A percentile compares a stretch with the other conserved stretches of the same genome.
phyloP scores from a whole-genome alignment of 768 basidiomycete genomes.

The Auriculariales sp. region DNA sequence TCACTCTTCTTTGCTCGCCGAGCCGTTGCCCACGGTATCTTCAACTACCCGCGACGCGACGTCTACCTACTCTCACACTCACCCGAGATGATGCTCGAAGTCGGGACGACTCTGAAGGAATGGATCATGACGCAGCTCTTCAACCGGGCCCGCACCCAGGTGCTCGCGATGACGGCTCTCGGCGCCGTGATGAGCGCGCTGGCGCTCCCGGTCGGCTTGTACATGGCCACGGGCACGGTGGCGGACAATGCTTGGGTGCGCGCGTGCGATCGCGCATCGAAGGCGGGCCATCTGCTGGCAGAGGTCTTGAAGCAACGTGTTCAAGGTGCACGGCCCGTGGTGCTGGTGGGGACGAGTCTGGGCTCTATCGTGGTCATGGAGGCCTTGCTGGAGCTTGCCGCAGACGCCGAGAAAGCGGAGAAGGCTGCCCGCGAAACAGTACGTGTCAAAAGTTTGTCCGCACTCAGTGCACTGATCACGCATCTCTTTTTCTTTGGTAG shows the following conservation, averaged over 20 bases:
- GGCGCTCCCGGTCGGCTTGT: slow-evolving; percentile 13
- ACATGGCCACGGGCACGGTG: slow-evolving; percentile 10
- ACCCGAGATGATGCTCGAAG: slow-evolving; percentile 13
- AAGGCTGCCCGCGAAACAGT: too few species aligned
- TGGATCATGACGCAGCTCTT: slow-evolving; percentile 18
- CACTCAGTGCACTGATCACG: too few species aligned
- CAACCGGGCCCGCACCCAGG: slow-evolving; percentile 17
- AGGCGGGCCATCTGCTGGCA: slow-evolving; percentile 27
- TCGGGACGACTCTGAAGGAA: slow-evolving; percentile 14
- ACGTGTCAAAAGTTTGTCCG: too few species aligned
- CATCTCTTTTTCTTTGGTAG: too few species aligned
- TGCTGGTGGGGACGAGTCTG: slow-evolving; percentile 25
- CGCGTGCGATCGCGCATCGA: slow-evolving; percentile 22
- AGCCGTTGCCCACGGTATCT: too few species aligned
- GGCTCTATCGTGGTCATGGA: slow-evolving; percentile 24
- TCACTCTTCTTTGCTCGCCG: too few species aligned
- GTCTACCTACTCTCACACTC: slow-evolving; percentile 19
- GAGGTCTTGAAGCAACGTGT: slow-evolving; percentile 27
- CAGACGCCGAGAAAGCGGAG: too few species aligned
- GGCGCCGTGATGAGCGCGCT: slow-evolving; percentile 24
- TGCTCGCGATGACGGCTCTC: slow-evolving; percentile 28
- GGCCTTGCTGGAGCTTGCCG: slow-evolving; percentile 18
- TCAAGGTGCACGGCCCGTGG: slow-evolving; percentile 27
- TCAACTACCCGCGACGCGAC: too few species aligned
- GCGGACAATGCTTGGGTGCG: slow-evolving; percentile 16